These are phyloP conservation scores for Hemisphaericaspora subhashii DNA, from an alignment of 1,139 yeast genomes.

Conservation along the genomic window DNA sequence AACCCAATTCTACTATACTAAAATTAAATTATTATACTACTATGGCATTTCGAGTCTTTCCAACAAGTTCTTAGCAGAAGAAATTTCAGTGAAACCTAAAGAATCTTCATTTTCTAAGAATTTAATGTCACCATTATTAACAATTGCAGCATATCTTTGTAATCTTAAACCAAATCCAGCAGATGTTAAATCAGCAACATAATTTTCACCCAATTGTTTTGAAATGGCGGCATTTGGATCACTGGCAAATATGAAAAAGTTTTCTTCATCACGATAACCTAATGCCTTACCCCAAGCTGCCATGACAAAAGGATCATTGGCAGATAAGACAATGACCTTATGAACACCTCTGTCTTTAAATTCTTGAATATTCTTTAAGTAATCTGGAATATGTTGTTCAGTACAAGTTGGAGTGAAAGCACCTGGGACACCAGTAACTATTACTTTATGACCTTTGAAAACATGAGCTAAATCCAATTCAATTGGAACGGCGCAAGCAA, in stretches of 20 bases:
- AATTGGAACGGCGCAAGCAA: conserved; percentile 56
- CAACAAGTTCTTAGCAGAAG: conserved; percentile 60
- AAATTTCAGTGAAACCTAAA: conserved; percentile 55
- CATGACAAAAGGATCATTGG: conserved; percentile 81
- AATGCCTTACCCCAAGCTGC: conserved; percentile 81
- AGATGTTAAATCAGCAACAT: conserved; percentile 47
- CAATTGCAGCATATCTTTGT: conserved; percentile 69
- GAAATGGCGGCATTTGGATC: conserved; percentile 60
- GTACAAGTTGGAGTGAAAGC: conserved; percentile 93
- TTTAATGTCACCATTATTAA: conserved; percentile 59
- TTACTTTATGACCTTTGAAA: conserved; percentile 54
- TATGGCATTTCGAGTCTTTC: too few species aligned
- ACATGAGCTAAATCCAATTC: conserved; percentile 50
- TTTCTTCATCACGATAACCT: conserved; percentile 49
- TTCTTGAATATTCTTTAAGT: conserved; percentile 49
- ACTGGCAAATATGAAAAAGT: conserved; percentile 61
- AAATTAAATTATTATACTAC: too few species aligned
- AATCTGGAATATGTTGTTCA: conserved; percentile 78
- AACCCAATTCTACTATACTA: too few species aligned
- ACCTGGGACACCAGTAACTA: conserved; percentile 83
- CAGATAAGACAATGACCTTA: conserved; percentile 68
- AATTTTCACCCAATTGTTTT: conserved; percentile 57
- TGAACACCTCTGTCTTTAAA: conserved; percentile 70
- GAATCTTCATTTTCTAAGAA: conserved; percentile 68
- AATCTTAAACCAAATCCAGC: conserved; percentile 68